phyloP scores from a whole-genome alignment of 2,329 filamentous ascomycete species.

The Fusarium guadeloupense region DNA sequence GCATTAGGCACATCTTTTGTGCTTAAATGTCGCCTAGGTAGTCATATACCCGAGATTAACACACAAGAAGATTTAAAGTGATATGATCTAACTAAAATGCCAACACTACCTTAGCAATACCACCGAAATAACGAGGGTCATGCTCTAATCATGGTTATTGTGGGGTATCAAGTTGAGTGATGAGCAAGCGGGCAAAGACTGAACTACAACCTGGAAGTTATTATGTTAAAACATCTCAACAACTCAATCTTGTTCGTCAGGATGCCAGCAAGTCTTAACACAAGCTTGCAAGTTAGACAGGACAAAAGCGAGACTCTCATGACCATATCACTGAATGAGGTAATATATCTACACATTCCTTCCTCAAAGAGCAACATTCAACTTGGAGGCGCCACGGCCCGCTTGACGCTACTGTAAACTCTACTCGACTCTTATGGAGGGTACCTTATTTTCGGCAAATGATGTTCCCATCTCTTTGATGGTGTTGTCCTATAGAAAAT shows the following conservation, averaged over 20 bases:
- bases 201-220: neutral
- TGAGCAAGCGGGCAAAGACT: neutral
- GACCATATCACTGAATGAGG: conserved; percentile 3
- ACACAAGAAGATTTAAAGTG: neutral
- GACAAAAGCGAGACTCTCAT: neutral
- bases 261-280: neutral
- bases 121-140: conserved; percentile 27
- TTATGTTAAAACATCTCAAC: neutral
- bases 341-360: conserved; percentile 1
- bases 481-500: neutral
- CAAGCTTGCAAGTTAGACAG: neutral
- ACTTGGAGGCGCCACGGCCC: conserved; percentile 26
- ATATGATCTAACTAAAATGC: conserved; percentile 4
- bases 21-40: neutral
- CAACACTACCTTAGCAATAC: neutral
- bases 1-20: neutral
- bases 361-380: neutral
- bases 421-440: conserved; percentile 12
- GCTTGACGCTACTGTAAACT: conserved; percentile 29
- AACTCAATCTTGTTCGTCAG: neutral
- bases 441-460: conserved; percentile 6
- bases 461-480: neutral
- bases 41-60: conserved; percentile 9
- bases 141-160: conserved; percentile 8
- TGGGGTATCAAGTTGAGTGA: conserved; percentile 9